Evolutionary conservation across 2,329 filamentous ascomycete genomes (phyloP).

Genomic region (Fusarium oligoseptatum): DNA sequence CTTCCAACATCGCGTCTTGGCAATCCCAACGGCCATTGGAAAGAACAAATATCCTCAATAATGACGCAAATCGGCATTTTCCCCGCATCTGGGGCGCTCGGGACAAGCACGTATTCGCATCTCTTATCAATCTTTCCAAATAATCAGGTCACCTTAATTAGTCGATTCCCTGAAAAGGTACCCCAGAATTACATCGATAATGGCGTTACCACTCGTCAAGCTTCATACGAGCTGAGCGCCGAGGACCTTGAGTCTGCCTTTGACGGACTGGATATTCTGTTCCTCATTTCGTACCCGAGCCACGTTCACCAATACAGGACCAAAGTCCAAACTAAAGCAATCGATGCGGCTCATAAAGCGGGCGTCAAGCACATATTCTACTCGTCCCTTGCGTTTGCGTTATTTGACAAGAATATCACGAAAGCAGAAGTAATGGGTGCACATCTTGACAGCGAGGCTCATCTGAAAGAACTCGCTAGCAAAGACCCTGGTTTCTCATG

Average conservation of each 20-base stretch:
- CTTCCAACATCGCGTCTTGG: not conserved
- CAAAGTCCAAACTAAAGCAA: slow-evolving; percentile 12
- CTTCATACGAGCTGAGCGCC: slow-evolving; percentile 27
- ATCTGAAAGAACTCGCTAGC: slow-evolving; percentile 3
- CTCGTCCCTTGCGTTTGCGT: slow-evolving; percentile 29
- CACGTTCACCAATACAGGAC: slow-evolving; percentile 33
- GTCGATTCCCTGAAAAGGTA: slow-evolving; percentile 21
- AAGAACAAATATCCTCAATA: not conserved
- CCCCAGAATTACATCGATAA: not conserved
- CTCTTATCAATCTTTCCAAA: slow-evolving; percentile 14
- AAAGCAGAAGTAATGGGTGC: slow-evolving; percentile 35
- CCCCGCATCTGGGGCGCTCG: slow-evolving; percentile 37
- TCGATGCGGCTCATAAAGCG: slow-evolving; percentile 23
- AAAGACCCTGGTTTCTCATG: not conserved
- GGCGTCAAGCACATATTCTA: slow-evolving; percentile 35
- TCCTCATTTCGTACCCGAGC: slow-evolving; percentile 38
- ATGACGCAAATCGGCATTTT: slow-evolving; percentile 38
- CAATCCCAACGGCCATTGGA: too few species aligned
- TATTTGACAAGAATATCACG: not conserved
- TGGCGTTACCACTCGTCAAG: slow-evolving; percentile 10
- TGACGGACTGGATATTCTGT: slow-evolving; percentile 1
- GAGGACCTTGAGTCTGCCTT: slow-evolving; percentile 15
- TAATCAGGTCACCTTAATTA: slow-evolving; percentile 30
- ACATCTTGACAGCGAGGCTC: slow-evolving; percentile 31
- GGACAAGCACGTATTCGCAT: slow-evolving; percentile 34